Conservation (phyloP, 1,139 yeast genomes). For the Scheffersomyces parashehatae region DNA sequence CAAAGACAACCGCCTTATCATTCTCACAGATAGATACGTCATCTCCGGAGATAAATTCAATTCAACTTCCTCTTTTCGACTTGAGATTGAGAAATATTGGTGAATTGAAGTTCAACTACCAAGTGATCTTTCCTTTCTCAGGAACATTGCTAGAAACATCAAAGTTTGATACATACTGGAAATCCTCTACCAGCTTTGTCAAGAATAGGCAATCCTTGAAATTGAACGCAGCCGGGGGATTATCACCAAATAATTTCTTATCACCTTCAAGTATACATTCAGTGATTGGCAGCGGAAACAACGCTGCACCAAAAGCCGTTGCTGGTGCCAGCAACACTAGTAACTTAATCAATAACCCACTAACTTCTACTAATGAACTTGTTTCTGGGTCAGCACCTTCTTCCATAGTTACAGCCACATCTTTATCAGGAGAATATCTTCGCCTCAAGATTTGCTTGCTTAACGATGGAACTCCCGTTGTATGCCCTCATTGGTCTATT, state of each 20-base stretch:
- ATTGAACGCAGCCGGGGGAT: conserved; percentile 40
- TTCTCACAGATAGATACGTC: conserved; percentile 49
- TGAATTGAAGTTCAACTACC: conserved; percentile 72
- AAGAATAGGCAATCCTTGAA: conserved; percentile 33
- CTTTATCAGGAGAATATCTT: conserved; percentile 78
- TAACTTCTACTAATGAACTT: conserved; percentile 18
- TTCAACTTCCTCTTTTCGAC: conserved; percentile 78
- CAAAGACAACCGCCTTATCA: conserved; percentile 78
- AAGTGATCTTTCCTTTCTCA: conserved; percentile 84
- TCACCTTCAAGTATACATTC: conserved; percentile 27
- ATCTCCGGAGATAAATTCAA: conserved; percentile 48
- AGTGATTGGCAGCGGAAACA: conserved; percentile 8
- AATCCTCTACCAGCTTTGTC: conserved; percentile 62
- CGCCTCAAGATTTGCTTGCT: conserved; percentile 70
- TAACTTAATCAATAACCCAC: conserved; percentile 11
- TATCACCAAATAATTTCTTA: conserved; percentile 44
- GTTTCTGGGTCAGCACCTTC: conserved; percentile 33
- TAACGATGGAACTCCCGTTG: conserved; percentile 84
- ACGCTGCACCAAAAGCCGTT: conserved; percentile 1
- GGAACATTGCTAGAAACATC: conserved; percentile 87
- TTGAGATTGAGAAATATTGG: conserved; percentile 82
- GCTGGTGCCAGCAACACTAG: conserved; percentile 4
- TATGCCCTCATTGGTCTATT: conserved; percentile 71
- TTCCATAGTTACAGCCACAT: conserved; percentile 89
- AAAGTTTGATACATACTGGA: conserved; percentile 96